Evolutionary conservation across 441 rosid species (phyloP), one percentile per base, ranked within the genome.

Genomic region (Populus hybrid): DNA sequence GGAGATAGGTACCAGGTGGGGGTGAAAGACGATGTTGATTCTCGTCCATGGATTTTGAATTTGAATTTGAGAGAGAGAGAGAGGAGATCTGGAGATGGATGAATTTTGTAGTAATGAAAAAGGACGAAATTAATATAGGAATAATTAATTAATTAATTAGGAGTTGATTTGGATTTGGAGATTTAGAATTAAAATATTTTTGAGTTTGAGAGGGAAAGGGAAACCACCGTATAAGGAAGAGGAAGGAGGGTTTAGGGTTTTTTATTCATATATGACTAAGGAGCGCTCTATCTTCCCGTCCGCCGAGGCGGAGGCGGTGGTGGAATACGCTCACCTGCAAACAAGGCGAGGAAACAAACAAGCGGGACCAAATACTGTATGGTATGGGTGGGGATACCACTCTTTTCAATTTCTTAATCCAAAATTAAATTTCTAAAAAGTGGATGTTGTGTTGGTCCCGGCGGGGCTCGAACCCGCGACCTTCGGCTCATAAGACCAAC

Each of bases 401-500:
- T 54, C 21, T 18, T 54, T 54, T 54, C 61, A 16, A 54, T 54
- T 54, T 54, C 21, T 16, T 6, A 18, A 54, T 54, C 61, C 9
- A 54, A 54, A 54, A 54, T 0, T 54, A 54, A 54, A 18, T 54
- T 54, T 54, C 21, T 54, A 6, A 54, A 54, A 54, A 6, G 6
- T 2, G 18, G 0, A 6, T 0, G 21, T 18, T 6, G 61, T 16
- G 61, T 26, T 91, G 93, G 89, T 90, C 87, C 91, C 93, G 87
- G 95, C 93, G 95, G 89, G 94, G 90, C 84, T 92, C 88, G 91
- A 95, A 92, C 91, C 87, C 93, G 91, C 96, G 92, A 95, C 98
- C 91, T 92, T 91, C 91, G 95, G 96, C 95, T 91, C 95, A 93
- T 93, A 93, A 95, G 98, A 95, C 95, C 95, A 93, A 90, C 92